phyloP scores from a whole-genome alignment of 1,284 basidiomycete genomes.

The Cutaneotrichosporon cavernicola region DNA sequence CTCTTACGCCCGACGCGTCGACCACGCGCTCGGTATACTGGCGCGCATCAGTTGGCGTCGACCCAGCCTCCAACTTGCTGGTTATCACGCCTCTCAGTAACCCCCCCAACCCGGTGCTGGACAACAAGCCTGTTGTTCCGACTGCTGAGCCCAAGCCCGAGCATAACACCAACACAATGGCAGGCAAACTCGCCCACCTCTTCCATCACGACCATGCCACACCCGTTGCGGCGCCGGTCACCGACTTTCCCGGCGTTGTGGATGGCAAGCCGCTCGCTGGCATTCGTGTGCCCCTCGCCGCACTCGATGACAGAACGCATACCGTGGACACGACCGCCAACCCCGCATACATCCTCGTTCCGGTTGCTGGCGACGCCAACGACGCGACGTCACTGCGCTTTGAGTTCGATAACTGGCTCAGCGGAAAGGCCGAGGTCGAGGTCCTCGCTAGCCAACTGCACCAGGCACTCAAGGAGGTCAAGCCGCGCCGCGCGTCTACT shows the following conservation, averaged over 20 bases:
- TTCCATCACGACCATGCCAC: conserved; percentile 6
- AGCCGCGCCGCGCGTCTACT: background rate
- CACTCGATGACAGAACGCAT: conserved; percentile 12
- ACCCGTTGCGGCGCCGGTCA: conserved; percentile 1
- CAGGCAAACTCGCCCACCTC: conserved; percentile 6
- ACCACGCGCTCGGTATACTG: conserved; percentile 11
- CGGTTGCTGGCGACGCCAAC: conserved; percentile 4
- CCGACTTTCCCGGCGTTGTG: conserved; percentile 13
- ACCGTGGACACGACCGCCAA: background rate
- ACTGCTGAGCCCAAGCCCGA: background rate
- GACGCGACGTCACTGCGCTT: conserved; percentile 7
- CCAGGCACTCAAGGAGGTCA: background rate
- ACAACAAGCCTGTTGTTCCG: background rate
- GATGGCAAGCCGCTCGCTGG: conserved; percentile 16
- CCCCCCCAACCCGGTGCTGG: conserved; percentile 12
- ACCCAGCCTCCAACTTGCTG: background rate
- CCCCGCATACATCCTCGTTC: conserved; percentile 1
- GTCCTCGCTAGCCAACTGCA: background rate
- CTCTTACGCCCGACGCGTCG: background rate
- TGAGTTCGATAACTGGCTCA: conserved; percentile 17
- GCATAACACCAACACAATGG: conserved; percentile 1
- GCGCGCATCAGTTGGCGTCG: conserved; percentile 6
- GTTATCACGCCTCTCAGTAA: conserved; percentile 3
- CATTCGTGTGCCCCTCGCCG: conserved; percentile 11
- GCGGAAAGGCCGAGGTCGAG: conserved; percentile 9